Percentiles rank a stretch among this genome's conserved stretches.
These are phyloP conservation scores for Euphrasia confusa DNA, from an alignment of 257 asterid species.

Conservation along the genomic window DNA sequence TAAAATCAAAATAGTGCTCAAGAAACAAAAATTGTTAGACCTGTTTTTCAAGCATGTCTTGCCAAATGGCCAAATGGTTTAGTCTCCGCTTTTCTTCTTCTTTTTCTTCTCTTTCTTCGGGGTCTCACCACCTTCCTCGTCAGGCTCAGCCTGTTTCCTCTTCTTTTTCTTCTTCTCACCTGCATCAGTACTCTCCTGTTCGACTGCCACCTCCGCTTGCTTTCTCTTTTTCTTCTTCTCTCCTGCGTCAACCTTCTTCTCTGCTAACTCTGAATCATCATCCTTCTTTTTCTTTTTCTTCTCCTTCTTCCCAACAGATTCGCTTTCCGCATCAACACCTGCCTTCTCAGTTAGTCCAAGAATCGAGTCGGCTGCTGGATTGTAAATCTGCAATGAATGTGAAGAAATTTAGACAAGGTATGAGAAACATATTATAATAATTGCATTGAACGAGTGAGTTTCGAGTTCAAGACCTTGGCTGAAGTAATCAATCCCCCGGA, in stretches of 20 bases:
- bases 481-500: conserved; percentile 67
- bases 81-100: neutral
- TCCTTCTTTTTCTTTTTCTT: no score
- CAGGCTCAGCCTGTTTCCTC: conserved; percentile 53
- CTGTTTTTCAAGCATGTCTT: neutral
- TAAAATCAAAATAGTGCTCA: neutral
- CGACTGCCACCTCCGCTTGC: conserved; percentile 30
- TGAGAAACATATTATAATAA: neutral
- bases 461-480: conserved; percentile 40
- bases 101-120: conserved; percentile 26
- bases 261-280: neutral
- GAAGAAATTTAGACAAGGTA: neutral
- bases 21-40: neutral
- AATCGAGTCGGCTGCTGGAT: conserved; percentile 66
- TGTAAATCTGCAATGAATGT: conserved; percentile 48
- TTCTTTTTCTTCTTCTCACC: conserved; percentile 59
- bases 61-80: neutral
- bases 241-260: neutral
- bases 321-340: conserved; percentile 34
- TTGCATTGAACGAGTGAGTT: neutral
- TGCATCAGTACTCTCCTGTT: conserved; percentile 27
- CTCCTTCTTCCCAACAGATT: conserved; percentile 28
- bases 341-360: conserved; percentile 38
- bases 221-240: conserved; percentile 58
- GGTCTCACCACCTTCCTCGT: conserved; percentile 33